Conservation (phyloP, 2,329 filamentous ascomycete genomes). For the Colletotrichum sp. region DNA sequence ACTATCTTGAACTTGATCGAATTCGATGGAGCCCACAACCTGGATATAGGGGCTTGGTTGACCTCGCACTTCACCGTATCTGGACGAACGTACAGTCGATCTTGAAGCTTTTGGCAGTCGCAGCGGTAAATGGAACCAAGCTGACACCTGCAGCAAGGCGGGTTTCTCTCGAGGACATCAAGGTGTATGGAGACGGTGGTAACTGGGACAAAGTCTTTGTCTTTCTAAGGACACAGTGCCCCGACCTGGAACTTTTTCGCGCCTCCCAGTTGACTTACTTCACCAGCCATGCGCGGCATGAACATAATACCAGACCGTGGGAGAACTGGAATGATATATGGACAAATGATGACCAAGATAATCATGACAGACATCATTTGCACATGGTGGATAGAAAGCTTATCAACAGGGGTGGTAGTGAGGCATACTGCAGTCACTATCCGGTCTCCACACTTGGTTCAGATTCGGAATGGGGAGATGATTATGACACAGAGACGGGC, state of each 20-base stretch:
- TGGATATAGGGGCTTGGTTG: background rate
- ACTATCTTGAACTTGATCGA: background rate
- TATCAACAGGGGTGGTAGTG: background rate
- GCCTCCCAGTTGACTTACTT: constrained; percentile 1
- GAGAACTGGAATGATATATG: background rate
- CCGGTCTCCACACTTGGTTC: background rate
- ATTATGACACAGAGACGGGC: background rate
- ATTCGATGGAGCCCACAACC: background rate
- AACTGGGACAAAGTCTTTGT: background rate
- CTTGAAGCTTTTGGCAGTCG: background rate
- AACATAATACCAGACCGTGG: background rate
- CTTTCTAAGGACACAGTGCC: background rate
- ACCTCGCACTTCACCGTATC: background rate
- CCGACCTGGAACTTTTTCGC: background rate
- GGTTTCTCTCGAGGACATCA: background rate
- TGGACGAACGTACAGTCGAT: background rate
- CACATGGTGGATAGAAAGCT: background rate
- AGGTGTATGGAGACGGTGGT: background rate
- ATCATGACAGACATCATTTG: background rate
- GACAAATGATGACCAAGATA: background rate
- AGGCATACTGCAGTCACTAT: background rate
- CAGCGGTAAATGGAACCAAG: background rate
- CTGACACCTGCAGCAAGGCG: background rate
- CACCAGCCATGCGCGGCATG: background rate
- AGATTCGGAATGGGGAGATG: background rate